These are phyloP conservation scores for Fusarium fracticaudum DNA, from an alignment of 2,329 filamentous ascomycete species.

Conservation along the genomic window DNA sequence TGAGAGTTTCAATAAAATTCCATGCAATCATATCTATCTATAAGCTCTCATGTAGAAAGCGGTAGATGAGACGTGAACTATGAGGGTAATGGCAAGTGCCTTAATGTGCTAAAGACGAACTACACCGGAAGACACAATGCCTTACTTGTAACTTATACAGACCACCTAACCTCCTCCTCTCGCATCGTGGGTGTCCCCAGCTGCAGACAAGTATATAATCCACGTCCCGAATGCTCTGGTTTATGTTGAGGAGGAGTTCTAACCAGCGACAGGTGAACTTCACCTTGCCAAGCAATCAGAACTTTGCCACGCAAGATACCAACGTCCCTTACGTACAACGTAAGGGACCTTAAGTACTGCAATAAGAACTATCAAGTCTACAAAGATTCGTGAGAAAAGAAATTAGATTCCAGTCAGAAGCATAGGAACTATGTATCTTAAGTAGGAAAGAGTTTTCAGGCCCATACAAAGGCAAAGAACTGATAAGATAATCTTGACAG, in stretches of 20 bases:
- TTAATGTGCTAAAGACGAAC: fast-evolving
- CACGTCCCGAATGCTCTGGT: fast-evolving
- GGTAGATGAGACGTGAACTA: fast-evolving
- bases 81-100: fast-evolving
- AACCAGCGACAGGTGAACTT: too few species aligned
- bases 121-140: too few species aligned
- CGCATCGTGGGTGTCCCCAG: too few species aligned
- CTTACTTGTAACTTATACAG: too few species aligned
- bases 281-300: too few species aligned
- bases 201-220: fast-evolving
- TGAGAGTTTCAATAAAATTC: background rate
- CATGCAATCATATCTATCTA: fast-evolving
- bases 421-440: fast-evolving
- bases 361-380: too few species aligned
- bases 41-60: fast-evolving
- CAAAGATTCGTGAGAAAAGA: fast-evolving
- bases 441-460: background rate
- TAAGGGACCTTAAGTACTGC: too few species aligned
- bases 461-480: fast-evolving
- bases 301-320: too few species aligned
- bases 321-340: too few species aligned
- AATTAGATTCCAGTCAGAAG: background rate
- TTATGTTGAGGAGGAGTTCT: too few species aligned
- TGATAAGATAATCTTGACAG: fast-evolving
- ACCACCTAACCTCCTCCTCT: fast-evolving